Base-by-base conservation (phyloP, 2,329 filamentous ascomycete genomes). In the Fusarium graminum region DNA sequence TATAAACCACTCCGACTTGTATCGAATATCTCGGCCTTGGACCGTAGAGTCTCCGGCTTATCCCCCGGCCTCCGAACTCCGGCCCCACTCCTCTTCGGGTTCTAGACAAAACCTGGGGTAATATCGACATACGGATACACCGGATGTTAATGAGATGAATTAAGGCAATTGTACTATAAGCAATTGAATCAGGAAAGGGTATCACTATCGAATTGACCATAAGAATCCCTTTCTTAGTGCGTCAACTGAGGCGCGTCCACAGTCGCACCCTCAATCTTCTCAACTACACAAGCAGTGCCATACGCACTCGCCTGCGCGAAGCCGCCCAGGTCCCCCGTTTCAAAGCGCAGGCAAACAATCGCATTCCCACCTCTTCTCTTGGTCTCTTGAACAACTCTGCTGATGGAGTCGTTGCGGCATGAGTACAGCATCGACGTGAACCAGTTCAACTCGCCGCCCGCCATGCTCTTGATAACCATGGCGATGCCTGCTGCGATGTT, bases 291-390 rank as follows among this genome's bases (percentile, higher is more conserved):
- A 4, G 86, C 86, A 5, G 86, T 88, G 4, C 86, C 86, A 70
- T 88, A 89, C 1, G 85, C 86, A 60, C 84, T 86, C 39, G 85
- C 83, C 76, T 88, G 86, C 4, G 84, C 83, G 69, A 85, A 88
- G 3, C 82, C 81, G 28, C 80, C 83, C 65, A 87, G 75, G 60
- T 85, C 85, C 6, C 81, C 81, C 3, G 83, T 80, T 69, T 89
- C 86, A 68, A 88, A 88, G 41, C 85, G 80, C 64, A 88, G 75
- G 49, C 83, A 84, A 66, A 89, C 84, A 65, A 88, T 77, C 22
- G 86, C 86, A 72, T 89, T 89, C 8, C 86, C 86, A 3, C 86
- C 86, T 34, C 85, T 80, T 57, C 76, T 76, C 77, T 87, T 84
- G 52, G 84, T 84, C 75, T 88, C 86, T 19, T 82, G 79, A 7